Percentiles rank a stretch among this genome's conserved stretches.
These are phyloP conservation scores for Cystobasidium pallidum DNA, from an alignment of 1,284 basidiomycete genomes.

Conservation along the genomic window DNA sequence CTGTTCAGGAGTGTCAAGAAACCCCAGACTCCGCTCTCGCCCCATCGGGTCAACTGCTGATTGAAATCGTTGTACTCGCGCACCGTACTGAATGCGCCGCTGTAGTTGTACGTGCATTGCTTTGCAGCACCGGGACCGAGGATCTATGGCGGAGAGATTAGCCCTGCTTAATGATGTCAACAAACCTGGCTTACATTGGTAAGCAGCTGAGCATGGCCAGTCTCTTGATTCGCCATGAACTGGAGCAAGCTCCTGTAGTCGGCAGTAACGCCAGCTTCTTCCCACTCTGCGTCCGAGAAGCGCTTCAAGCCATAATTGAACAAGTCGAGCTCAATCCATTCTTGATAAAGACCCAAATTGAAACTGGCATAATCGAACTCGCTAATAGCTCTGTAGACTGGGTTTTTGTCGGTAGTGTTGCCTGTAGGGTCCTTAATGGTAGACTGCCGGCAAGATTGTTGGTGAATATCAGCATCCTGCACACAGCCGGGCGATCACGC, in stretches of 20 bases:
- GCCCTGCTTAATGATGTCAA: neutral
- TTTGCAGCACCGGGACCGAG: slow-evolving; percentile 56
- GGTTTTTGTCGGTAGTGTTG: slow-evolving; percentile 41
- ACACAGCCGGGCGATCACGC: neutral
- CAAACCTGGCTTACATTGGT: slow-evolving; percentile 56
- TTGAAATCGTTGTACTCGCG: slow-evolving; percentile 68
- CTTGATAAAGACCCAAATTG: slow-evolving; percentile 62
- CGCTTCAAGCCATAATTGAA: slow-evolving; percentile 66
- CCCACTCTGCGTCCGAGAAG: slow-evolving; percentile 62
- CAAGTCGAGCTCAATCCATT: slow-evolving; percentile 67
- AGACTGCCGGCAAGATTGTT: neutral
- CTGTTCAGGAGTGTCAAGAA: slow-evolving; percentile 69
- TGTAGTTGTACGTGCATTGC: slow-evolving; percentile 62
- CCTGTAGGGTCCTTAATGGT: slow-evolving; percentile 25
- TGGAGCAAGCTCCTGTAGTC: slow-evolving; percentile 64
- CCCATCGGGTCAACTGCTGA: slow-evolving; percentile 64
- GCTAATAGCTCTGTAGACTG: slow-evolving; percentile 47
- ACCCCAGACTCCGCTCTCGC: slow-evolving; percentile 68
- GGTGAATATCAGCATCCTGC: neutral
- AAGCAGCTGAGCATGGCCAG: slow-evolving; percentile 63
- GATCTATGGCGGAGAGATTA: slow-evolving; percentile 53
- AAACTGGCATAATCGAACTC: slow-evolving; percentile 39
- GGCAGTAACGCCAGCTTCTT: slow-evolving; percentile 63
- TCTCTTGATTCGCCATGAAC: slow-evolving; percentile 67
- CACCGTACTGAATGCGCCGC: slow-evolving; percentile 63